These are phyloP conservation scores for Amniculicola lignicola DNA, from an alignment of 495 filamentous ascomycete genomes.

Conservation along the genomic window DNA sequence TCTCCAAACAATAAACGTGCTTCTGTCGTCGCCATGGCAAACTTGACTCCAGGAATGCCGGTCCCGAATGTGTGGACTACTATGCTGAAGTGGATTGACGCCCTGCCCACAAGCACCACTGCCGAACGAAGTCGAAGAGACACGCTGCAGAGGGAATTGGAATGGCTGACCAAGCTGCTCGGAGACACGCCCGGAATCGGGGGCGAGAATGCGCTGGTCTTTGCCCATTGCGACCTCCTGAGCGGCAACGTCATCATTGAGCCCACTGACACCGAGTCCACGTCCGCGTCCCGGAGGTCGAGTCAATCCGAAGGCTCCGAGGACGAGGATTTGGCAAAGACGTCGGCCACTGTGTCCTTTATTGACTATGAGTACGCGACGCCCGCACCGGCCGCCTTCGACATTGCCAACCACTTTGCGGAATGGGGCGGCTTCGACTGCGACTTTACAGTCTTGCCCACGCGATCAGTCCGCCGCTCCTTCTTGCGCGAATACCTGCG, in stretches of 20 bases:
- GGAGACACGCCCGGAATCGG: constrained; percentile 72
- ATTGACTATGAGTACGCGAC: constrained; percentile 95
- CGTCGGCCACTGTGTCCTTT: constrained; percentile 66
- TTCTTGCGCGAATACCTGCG: constrained; percentile 81
- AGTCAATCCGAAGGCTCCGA: constrained; percentile 38
- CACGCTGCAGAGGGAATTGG: constrained; percentile 70
- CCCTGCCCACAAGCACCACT: constrained; percentile 69
- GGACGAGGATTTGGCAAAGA: constrained; percentile 34
- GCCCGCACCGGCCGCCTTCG: constrained; percentile 93
- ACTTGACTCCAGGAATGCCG: constrained; percentile 34
- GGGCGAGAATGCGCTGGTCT: constrained; percentile 67
- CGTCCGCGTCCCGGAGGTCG: constrained; percentile 21
- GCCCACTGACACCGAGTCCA: constrained; percentile 45
- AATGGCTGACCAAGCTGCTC: constrained; percentile 62
- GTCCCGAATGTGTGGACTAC: constrained; percentile 86
- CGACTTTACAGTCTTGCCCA: constrained; percentile 81
- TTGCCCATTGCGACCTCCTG: constrained; percentile 92
- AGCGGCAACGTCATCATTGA: constrained; percentile 91
- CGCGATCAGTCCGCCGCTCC: constrained; percentile 67
- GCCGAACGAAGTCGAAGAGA: constrained; percentile 63
- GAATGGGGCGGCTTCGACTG: constrained; percentile 98
- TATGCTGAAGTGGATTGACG: constrained; percentile 91
- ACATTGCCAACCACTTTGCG: constrained; percentile 98
- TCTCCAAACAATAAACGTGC: constrained; percentile 22
- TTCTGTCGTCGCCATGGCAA: constrained; percentile 21